A percentile compares a stretch with the other conserved stretches of the same genome.
Conservation (phyloP, 345 rosid species). For the Hirschfeldia incana region DNA sequence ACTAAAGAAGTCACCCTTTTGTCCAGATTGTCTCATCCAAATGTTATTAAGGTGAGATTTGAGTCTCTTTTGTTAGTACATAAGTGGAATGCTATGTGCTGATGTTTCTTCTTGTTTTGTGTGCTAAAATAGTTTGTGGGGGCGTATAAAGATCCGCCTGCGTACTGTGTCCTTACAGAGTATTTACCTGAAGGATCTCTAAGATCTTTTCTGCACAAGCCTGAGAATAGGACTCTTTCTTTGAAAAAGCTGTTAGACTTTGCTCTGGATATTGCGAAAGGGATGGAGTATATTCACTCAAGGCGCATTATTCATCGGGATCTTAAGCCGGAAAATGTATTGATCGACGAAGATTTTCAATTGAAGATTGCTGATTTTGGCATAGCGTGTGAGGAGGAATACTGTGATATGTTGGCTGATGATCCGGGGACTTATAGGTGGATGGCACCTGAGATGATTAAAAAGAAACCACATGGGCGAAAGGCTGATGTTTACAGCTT, state of each 20-base stretch:
- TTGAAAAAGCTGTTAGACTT: slow-evolving; percentile 59
- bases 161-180: slow-evolving; percentile 66
- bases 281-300: slow-evolving; percentile 93
- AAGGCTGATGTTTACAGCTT: slow-evolving; percentile 97
- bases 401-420: slow-evolving; percentile 80
- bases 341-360: slow-evolving; percentile 68
- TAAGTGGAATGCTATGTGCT: slow-evolving; percentile 11
- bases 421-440: slow-evolving; percentile 98
- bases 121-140: slow-evolving; percentile 60
- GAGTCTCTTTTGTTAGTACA: neutral
- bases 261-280: slow-evolving; percentile 82
- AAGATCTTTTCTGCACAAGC: slow-evolving; percentile 91
- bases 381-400: slow-evolving; percentile 89
- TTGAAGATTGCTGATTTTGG: slow-evolving; percentile 96
- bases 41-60: slow-evolving; percentile 81
- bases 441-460: slow-evolving; percentile 99
- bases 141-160: slow-evolving; percentile 76
- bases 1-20: slow-evolving; percentile 81
- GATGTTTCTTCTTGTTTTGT: slow-evolving; percentile 26
- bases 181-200: slow-evolving; percentile 76
- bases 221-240: slow-evolving; percentile 73
- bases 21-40: slow-evolving; percentile 68
- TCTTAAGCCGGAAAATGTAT: slow-evolving; percentile 95
- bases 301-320: slow-evolving; percentile 89
- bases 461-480: slow-evolving; percentile 74